Evolutionary conservation across 345 rosid species (phyloP), one percentile per base, ranked within the genome.

Genomic region (Eucalyptus brandiana): DNA sequence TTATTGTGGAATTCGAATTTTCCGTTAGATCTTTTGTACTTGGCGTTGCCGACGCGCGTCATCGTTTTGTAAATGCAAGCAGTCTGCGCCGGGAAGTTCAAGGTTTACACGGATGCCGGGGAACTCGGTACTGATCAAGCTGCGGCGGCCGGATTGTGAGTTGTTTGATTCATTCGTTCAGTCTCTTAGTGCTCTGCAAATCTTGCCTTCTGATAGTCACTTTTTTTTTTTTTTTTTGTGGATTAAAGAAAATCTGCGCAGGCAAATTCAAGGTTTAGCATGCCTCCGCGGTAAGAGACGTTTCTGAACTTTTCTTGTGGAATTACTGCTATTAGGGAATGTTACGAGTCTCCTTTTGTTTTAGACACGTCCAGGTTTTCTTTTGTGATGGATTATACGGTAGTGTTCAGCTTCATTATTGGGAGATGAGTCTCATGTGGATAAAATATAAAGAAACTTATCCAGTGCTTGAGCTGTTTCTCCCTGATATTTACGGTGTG

Each of bases 41-140:
- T 6, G 83, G 83, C 83, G 47, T 76, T 37, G 47, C 83, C 0
- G 24, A 76, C 42, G 83, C 17, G 83, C 83, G 12, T 24, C 16
- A 44, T 86, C 49, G 48, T 86, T 49, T 88, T 86, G 23, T 28
- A 24, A 6, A 87, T 42, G 89, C 88, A 80, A 87, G 62, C 92
- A 96, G 96, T 12, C 86, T 89, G 86, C 42, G 88, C 65, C 81
- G 88, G 92, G 76, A 91, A 89, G 90, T 92, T 96, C 62, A 95
- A 91, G 89, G 89, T 96, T 69, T 94, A 88, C 56, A 80, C 95
- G 1, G 96, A 94, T 86, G 89, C 89, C 86, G 94, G 87, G 21
- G 92, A 90, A 89, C 88, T 83, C 30, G 93, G 93, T 89, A 83
- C 48, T 81, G 95, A 92, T 88, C 88, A 89, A 8, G 87, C 85